These are phyloP conservation scores for Suillus tomentosus DNA, from an alignment of 768 basidiomycete genomes.

Conservation along the genomic window DNA sequence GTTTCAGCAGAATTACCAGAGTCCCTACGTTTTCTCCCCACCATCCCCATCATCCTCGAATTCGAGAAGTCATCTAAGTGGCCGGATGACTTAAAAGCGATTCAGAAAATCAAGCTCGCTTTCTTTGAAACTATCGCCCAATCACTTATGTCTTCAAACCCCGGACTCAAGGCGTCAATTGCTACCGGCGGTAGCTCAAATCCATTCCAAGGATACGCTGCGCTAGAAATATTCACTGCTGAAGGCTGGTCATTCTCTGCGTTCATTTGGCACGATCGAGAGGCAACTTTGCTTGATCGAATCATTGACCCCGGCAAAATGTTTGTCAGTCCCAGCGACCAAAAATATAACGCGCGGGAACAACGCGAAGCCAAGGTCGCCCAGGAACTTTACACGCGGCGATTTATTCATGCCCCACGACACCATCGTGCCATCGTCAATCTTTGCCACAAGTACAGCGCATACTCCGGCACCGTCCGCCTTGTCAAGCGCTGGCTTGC, in stretches of 20 bases:
- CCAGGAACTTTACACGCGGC: constrained; percentile 59
- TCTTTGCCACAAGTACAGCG: constrained; percentile 74
- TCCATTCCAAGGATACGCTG: constrained; percentile 66
- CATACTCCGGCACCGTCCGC: constrained; percentile 83
- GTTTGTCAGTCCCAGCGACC: constrained; percentile 19
- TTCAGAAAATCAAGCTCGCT: constrained; percentile 93
- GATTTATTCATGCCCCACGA: constrained; percentile 77
- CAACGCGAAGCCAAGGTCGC: constrained; percentile 58
- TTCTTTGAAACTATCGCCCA: constrained; percentile 83
- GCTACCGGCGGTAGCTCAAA: constrained; percentile 54
- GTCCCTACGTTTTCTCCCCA: constrained; percentile 65
- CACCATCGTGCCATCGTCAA: constrained; percentile 86
- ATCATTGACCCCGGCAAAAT: constrained; percentile 50
- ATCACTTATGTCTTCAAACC: constrained; percentile 53
- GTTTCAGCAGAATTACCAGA: constrained; percentile 53
- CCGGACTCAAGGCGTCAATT: constrained; percentile 58
- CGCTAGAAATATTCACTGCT: constrained; percentile 75
- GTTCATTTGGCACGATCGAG: constrained; percentile 86
- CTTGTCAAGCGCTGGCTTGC: constrained; percentile 93
- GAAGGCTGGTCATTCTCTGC: constrained; percentile 88
- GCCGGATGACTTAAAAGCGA: constrained; percentile 92
- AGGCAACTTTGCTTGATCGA: constrained; percentile 75
- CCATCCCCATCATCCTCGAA: constrained; percentile 77
- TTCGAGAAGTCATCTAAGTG: constrained; percentile 92
- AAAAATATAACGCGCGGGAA: constrained; percentile 35